Evolutionary conservation across 177 flowering plant genomes (phyloP), one percentile per base, ranked within the genome.

Genomic region (Vitis hybrid): DNA sequence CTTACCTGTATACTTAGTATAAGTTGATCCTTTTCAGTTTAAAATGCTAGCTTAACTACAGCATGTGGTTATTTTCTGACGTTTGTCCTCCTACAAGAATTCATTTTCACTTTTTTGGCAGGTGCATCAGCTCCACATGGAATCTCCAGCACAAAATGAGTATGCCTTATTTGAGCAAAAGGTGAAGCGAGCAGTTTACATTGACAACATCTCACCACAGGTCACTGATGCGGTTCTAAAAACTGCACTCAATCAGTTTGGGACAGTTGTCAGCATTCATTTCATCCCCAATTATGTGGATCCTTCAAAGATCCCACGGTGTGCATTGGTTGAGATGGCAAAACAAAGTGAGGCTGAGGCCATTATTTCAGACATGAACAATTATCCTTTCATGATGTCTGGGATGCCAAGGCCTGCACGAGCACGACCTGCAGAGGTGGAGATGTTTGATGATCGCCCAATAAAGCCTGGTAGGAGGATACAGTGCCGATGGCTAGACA

Each of bases 381-480:
- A 71, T 5, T 74, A 55, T 30, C 90, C 91, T 0, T 89, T 94
- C 79, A 94, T 92, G 97, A 81, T 94, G 49, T 78, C 74, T 46
- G 98, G 97, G 61, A 89, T 91, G 94, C 98, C 97, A 9, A 83
- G 94, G 83, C 97, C 97, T 51, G 91, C 86, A 17, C 88, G 90
- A 69, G 91, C 85, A 41, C 76, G 79, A 49, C 67, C 77, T 66
- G 93, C 98, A 48, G 72, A 74, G 41, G 24, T 20, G 0, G 88
- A 83, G 70, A 94, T 90, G 94, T 92, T 89, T 64, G 75, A 63
- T 59, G 90, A 90, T 58, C 87, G 88, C 27, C 98, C 98, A 1
- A 32, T 3, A 53, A 83, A 74, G 73, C 92, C 96, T 53, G 91
- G 86, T 9, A 76, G 84, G 54, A 77, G 61, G 68, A 78, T 82